Conservation (phyloP, 768 basidiomycete genomes). For the Lactarius psammicola region DNA sequence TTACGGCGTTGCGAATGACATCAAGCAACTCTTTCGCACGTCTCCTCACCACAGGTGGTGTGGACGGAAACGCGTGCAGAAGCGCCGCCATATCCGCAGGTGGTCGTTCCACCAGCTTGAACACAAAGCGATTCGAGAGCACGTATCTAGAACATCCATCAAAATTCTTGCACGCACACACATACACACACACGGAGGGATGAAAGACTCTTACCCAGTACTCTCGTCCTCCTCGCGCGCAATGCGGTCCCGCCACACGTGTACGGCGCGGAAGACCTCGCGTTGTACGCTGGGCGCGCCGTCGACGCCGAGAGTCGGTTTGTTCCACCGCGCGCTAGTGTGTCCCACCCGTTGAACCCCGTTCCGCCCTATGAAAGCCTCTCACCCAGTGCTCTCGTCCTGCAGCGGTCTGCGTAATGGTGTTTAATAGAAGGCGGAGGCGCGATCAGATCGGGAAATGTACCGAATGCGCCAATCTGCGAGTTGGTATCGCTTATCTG, state of each 20-base stretch:
- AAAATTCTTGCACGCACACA: conserved; percentile 10
- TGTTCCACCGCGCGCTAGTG: conserved; percentile 84
- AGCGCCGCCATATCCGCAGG: conserved; percentile 66
- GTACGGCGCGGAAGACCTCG: conserved; percentile 67
- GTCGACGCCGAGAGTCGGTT: conserved; percentile 44
- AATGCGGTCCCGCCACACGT: conserved; percentile 78
- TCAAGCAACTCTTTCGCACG: conserved; percentile 63
- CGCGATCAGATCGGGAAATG: conserved; percentile 25
- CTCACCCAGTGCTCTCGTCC: no score
- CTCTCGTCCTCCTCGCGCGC: conserved; percentile 89
- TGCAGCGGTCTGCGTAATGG: conserved; percentile 61
- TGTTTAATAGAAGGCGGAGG: neutral
- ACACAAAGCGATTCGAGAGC: conserved; percentile 70
- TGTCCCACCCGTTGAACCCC: conserved; percentile 75
- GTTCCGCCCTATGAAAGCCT: no score
- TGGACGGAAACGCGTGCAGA: conserved; percentile 53
- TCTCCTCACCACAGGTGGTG: conserved; percentile 62
- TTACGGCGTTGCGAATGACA: conserved; percentile 54
- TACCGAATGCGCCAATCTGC: conserved; percentile 97
- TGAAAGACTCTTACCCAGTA: conserved; percentile 50
- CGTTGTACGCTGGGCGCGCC: conserved; percentile 47
- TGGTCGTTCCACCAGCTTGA: conserved; percentile 64
- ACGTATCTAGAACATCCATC: conserved; percentile 52
- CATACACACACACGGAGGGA: no score
- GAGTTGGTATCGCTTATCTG: conserved; percentile 95